A percentile compares a stretch with the other conserved stretches of the same genome.
Evolutionary conservation across 208 protist genomes (phyloP).

Genomic region (Wallacemonas sp.): DNA sequence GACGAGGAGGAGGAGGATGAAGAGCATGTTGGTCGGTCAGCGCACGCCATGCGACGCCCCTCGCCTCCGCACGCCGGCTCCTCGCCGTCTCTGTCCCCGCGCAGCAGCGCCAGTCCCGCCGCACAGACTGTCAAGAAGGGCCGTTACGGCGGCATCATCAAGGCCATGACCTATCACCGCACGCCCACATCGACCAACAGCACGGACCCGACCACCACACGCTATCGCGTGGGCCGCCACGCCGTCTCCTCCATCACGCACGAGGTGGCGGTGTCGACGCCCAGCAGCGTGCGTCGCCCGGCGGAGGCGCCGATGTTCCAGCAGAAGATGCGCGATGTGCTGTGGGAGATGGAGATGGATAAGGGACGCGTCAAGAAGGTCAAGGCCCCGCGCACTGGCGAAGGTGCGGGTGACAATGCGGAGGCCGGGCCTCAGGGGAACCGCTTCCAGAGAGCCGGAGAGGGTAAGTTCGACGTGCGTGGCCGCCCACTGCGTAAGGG

Average conservation of each 20-base stretch:
- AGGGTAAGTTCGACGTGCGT: constrained; percentile 44
- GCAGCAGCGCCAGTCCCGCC: not conserved
- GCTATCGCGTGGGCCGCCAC: constrained; percentile 32
- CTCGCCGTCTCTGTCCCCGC: not conserved
- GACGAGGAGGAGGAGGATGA: constrained; percentile 22
- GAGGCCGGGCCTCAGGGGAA: constrained; percentile 26
- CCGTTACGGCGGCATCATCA: constrained; percentile 55
- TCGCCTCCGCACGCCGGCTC: not conserved
- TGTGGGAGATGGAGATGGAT: constrained; percentile 90
- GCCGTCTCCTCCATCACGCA: constrained; percentile 50
- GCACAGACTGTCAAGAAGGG: constrained; percentile 16
- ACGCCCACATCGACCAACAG: not conserved
- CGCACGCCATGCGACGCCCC: constrained; percentile 1
- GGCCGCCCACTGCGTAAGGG: constrained; percentile 29
- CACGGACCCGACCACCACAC: not conserved
- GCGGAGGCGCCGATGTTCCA: constrained; percentile 66
- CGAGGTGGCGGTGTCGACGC: constrained; percentile 29
- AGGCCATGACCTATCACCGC: constrained; percentile 42
- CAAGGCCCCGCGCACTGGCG: constrained; percentile 27
- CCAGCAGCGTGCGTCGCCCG: constrained; percentile 49
- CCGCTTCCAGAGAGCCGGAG: constrained; percentile 48
- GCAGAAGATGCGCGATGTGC: constrained; percentile 70
- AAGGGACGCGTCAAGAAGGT: constrained; percentile 85
- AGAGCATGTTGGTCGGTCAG: too few species aligned
- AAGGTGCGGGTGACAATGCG: not conserved